Percentiles rank a stretch among this genome's conserved stretches.
phyloP scores from a whole-genome alignment of 495 filamentous ascomycete species.

The Friedmanniomyces simplex region DNA sequence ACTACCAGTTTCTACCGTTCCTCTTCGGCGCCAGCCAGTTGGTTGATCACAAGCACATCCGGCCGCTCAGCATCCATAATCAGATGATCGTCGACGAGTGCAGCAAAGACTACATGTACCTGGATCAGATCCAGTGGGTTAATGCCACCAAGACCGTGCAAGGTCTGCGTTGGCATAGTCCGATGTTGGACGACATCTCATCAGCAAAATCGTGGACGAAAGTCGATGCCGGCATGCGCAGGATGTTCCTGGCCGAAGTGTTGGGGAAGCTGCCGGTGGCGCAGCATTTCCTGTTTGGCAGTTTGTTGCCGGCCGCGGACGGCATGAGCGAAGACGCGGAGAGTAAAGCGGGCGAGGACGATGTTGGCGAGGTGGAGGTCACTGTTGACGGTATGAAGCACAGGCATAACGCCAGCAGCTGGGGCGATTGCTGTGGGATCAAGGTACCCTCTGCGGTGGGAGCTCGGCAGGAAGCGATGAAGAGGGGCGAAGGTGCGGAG shows the following conservation, averaged over 20 bases:
- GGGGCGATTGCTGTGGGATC: constrained; percentile 98
- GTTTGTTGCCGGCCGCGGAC: constrained; percentile 63
- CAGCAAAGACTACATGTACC: constrained; percentile 70
- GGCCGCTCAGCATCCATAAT: constrained; percentile 79
- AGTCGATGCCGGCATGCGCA: constrained; percentile 86
- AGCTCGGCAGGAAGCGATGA: constrained; percentile 76
- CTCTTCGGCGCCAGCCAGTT: constrained; percentile 89
- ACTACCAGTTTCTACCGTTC: constrained; percentile 96
- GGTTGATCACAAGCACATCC: constrained; percentile 74
- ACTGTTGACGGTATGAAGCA: constrained; percentile 57
- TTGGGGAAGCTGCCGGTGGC: constrained; percentile 91
- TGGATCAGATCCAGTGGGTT: constrained; percentile 85
- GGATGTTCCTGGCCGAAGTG: constrained; percentile 93
- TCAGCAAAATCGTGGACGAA: constrained; percentile 86
- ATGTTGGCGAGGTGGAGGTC: constrained; percentile 46
- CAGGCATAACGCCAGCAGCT: constrained; percentile 57
- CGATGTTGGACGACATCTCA: constrained; percentile 96
- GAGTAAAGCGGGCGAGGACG: constrained; percentile 40
- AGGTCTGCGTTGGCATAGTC: constrained; percentile 90
- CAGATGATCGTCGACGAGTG: constrained; percentile 76
- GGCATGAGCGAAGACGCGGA: constrained; percentile 58
- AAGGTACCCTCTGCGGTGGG: constrained; percentile 91
- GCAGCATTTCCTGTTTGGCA: constrained; percentile 97
- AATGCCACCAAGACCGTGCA: constrained; percentile 95
- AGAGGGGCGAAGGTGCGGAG: constrained; percentile 50